phyloP scores from a whole-genome alignment of 2,329 filamentous ascomycete species.

The Teratosphaeria destructans region DNA sequence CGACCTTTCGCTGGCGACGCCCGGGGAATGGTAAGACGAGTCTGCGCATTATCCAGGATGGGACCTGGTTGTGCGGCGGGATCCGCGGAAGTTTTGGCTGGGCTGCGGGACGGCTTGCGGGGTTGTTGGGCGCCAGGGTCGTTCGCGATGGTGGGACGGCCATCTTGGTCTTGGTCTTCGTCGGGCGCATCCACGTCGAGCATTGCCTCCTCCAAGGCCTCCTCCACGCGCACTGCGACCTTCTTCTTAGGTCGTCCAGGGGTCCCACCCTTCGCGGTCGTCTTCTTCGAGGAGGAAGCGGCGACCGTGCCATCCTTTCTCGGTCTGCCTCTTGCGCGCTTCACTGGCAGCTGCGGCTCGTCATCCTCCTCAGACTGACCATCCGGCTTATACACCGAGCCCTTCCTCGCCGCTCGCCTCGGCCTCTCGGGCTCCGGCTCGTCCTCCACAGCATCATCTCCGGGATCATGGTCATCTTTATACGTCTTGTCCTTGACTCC shows the following conservation, averaged over 20 bases:
- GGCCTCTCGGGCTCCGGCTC: background rate
- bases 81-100: background rate
- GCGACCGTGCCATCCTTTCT: background rate
- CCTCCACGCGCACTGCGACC: background rate
- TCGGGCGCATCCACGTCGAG: no score
- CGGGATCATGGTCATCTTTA: background rate
- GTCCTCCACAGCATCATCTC: background rate
- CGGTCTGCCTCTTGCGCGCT: background rate
- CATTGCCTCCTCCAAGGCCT: background rate
- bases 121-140: background rate
- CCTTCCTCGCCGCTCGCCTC: background rate
- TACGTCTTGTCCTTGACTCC: background rate
- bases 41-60: background rate
- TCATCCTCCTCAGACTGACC: background rate
- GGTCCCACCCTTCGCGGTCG: background rate
- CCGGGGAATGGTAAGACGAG: background rate
- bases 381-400: background rate
- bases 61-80: background rate
- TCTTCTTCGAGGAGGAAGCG: background rate
- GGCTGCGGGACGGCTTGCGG: background rate
- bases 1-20: background rate
- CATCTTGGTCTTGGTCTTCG: background rate
- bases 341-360: background rate
- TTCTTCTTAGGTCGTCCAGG: background rate
- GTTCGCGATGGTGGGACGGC: no score